A percentile compares a stretch with the other conserved stretches of the same genome.
These are phyloP conservation scores for Lichtheimia ramosa DNA, from an alignment of 371 early-diverging fungal genomes.

Conservation along the genomic window DNA sequence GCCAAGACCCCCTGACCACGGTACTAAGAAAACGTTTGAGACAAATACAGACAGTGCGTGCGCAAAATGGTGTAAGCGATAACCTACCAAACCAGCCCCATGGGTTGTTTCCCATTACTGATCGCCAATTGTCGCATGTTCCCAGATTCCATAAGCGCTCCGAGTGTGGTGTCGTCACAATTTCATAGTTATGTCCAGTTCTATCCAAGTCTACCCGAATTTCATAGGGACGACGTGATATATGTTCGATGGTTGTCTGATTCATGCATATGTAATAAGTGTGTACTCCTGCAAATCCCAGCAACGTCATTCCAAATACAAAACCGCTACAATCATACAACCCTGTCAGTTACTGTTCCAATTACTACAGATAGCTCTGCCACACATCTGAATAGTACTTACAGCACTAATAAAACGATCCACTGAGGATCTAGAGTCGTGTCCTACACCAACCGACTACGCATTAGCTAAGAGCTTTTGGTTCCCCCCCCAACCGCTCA, in stretches of 20 bases:
- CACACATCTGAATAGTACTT: slow-evolving; percentile 7
- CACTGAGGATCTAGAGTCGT: slow-evolving; percentile 39
- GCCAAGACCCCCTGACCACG: slow-evolving; percentile 40
- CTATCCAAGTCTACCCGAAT: slow-evolving; percentile 46
- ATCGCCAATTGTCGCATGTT: slow-evolving; percentile 36
- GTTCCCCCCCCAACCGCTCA: too few species aligned
- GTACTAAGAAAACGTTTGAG: slow-evolving; percentile 21
- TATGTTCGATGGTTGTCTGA: slow-evolving; percentile 58
- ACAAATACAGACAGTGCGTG: not conserved
- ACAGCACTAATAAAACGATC: slow-evolving; percentile 40
- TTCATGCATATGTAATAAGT: slow-evolving; percentile 50
- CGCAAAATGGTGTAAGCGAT: not conserved
- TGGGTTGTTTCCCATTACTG: slow-evolving; percentile 42
- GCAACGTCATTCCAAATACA: slow-evolving; percentile 41
- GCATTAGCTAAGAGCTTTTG: not conserved
- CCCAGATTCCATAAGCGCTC: slow-evolving; percentile 52
- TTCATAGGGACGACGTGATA: slow-evolving; percentile 40
- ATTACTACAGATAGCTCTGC: too few species aligned
- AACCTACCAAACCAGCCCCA: slow-evolving; percentile 46
- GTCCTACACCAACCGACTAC: slow-evolving; percentile 9
- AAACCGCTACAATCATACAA: slow-evolving; percentile 23
- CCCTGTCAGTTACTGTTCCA: too few species aligned
- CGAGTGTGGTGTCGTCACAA: slow-evolving; percentile 42
- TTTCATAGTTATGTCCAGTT: slow-evolving; percentile 45
- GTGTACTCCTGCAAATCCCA: slow-evolving; percentile 52